phyloP scores from a whole-genome alignment of 2,329 filamentous ascomycete species.

The Fusarium torulosum region DNA sequence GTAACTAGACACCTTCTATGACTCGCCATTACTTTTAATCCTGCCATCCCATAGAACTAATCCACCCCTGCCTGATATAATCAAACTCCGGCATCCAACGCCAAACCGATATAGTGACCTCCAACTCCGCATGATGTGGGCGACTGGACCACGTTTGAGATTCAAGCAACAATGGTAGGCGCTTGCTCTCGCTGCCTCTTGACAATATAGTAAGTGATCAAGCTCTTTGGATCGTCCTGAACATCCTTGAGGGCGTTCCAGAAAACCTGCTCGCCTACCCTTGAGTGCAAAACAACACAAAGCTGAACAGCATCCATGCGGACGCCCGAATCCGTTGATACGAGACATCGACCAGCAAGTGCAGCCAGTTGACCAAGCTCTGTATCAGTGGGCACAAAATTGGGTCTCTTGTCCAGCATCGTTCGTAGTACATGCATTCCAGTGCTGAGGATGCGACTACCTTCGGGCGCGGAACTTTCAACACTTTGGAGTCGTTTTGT shows the following conservation, averaged over 20 bases:
- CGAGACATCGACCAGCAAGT: conserved; percentile 68
- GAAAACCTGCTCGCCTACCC: conserved; percentile 71
- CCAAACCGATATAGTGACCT: conserved; percentile 16
- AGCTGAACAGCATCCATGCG: conserved; percentile 83
- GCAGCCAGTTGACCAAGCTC: conserved; percentile 65
- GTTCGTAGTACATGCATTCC: conserved; percentile 73
- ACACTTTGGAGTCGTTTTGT: conserved; percentile 60
- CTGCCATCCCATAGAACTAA: conserved; percentile 12
- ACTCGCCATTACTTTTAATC: conserved; percentile 18
- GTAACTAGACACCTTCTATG: conserved; percentile 17
- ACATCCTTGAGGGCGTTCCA: conserved; percentile 75
- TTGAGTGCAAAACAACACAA: conserved; percentile 77
- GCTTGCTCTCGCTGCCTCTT: conserved; percentile 71
- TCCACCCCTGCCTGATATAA: conserved; percentile 9
- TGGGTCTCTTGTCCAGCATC: conserved; percentile 64
- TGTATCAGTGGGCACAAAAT: conserved; percentile 63
- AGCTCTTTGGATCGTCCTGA: conserved; percentile 78
- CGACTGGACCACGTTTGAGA: neutral
- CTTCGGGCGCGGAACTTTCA: conserved; percentile 59
- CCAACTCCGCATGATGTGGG: conserved; percentile 14
- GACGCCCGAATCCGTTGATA: conserved; percentile 71
- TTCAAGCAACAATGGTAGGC: conserved; percentile 23
- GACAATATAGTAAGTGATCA: conserved; percentile 86
- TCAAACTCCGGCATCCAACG: conserved; percentile 45
- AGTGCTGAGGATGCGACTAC: conserved; percentile 69